Percentiles rank a stretch among this genome's conserved stretches.
Conservation (phyloP, 176 grass and related monocot genomes). For the Oryza australiensis region DNA sequence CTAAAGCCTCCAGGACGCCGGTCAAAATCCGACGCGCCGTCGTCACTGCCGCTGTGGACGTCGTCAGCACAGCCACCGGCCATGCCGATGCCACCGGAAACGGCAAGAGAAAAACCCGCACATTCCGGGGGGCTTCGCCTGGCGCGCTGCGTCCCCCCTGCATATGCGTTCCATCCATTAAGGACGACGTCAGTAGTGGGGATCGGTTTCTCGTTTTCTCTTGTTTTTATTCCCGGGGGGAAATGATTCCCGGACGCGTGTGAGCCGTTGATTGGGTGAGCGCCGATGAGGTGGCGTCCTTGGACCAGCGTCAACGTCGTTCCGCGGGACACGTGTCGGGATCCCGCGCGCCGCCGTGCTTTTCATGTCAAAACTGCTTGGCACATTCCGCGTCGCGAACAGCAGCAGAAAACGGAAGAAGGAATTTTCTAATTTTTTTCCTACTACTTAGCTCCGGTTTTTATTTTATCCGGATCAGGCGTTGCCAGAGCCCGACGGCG, state of each 20-base stretch:
- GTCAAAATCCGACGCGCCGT: not conserved
- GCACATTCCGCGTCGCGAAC: not conserved
- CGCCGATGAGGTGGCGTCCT: slow-evolving; percentile 1
- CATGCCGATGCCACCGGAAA: not conserved
- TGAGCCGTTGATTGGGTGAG: not conserved
- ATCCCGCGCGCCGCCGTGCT: not conserved
- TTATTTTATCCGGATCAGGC: not conserved
- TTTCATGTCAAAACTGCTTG: slow-evolving; percentile 34
- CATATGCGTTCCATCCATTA: not conserved
- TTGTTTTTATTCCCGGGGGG: accelerated
- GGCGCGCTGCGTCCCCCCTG: no score
- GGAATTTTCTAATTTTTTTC: no score
- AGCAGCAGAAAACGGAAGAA: not conserved
- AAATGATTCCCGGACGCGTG: slow-evolving; percentile 3
- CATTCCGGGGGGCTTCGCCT: not conserved
- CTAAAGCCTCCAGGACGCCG: not conserved
- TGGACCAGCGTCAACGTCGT: not conserved
- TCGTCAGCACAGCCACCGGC: no score
- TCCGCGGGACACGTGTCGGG: not conserved
- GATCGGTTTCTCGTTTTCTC: no score
- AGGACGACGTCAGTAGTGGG: not conserved
- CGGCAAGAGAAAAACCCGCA: not conserved
- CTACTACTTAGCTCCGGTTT: not conserved
- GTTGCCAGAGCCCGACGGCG: not conserved
- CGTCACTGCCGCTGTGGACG: not conserved